phyloP scores from a whole-genome alignment of 2,329 filamentous ascomycete species.

The Ampelomyces quisqualis region DNA sequence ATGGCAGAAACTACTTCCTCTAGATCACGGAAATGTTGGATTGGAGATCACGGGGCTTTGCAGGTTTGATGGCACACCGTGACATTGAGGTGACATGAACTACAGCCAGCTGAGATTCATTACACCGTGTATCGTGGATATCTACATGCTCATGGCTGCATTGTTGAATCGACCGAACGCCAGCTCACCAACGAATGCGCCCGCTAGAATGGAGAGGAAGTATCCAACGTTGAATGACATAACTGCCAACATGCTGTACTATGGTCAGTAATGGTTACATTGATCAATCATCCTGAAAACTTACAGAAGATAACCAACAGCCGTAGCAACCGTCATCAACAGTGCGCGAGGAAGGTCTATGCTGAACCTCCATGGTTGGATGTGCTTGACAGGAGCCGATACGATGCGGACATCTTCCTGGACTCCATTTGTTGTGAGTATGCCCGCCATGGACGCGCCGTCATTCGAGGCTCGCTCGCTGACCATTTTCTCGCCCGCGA shows the following conservation, averaged over 20 bases:
- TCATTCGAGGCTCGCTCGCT: conserved; percentile 58
- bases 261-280: conserved; percentile 17
- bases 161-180: conserved; percentile 68
- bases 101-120: background rate
- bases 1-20: no score
- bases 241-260: conserved; percentile 78
- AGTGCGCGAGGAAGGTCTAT: conserved; percentile 73
- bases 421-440: conserved; percentile 72
- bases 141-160: conserved; percentile 33
- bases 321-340: conserved; percentile 71
- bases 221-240: conserved; percentile 90
- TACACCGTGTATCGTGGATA: background rate
- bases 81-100: no score
- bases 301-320: conserved; percentile 82
- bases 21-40: no score
- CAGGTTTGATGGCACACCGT: no score
- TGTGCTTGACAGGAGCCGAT: conserved; percentile 54
- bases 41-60: no score
- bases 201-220: conserved; percentile 75
- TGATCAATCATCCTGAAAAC: conserved; percentile 42
- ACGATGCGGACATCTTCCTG: conserved; percentile 80
- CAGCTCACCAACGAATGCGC: conserved; percentile 83
- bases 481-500: conserved; percentile 63
- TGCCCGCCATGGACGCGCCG: conserved; percentile 62
- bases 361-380: conserved; percentile 75